These are phyloP conservation scores for Kappamyces sp. DNA, from an alignment of 192 early-diverging fungal species.

Conservation along the genomic window DNA sequence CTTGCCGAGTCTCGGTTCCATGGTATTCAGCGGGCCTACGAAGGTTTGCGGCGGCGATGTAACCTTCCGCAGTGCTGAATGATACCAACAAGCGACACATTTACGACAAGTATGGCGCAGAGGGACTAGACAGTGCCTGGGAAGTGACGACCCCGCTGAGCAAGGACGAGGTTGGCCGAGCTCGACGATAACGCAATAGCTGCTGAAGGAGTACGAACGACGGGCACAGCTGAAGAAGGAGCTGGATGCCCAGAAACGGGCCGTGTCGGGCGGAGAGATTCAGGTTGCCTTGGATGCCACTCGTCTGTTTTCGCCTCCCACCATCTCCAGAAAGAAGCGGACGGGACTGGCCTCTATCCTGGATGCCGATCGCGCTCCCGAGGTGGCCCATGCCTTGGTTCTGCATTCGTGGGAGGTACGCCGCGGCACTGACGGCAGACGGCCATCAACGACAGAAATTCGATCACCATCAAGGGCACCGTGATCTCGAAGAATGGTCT, in stretches of 20 bases:
- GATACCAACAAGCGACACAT: slow-evolving; percentile 46
- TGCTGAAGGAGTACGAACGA: slow-evolving; percentile 43
- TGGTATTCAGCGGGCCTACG: slow-evolving; percentile 43
- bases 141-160: slow-evolving; percentile 32
- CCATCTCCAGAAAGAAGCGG: slow-evolving; percentile 4
- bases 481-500: slow-evolving; percentile 54
- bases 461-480: slow-evolving; percentile 33
- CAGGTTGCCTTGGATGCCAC: slow-evolving; percentile 43
- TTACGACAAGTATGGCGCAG: slow-evolving; percentile 46
- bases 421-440: background rate
- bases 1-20: slow-evolving; percentile 42
- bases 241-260: slow-evolving; percentile 36
- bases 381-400: slow-evolving; percentile 37
- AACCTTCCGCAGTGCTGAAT: slow-evolving; percentile 29
- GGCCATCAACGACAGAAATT: slow-evolving; percentile 7
- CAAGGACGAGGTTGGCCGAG: slow-evolving; percentile 25
- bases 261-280: slow-evolving; percentile 46
- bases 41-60: slow-evolving; percentile 14
- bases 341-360: background rate
- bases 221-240: slow-evolving; percentile 23
- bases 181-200: slow-evolving; percentile 16
- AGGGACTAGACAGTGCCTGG: slow-evolving; percentile 41
- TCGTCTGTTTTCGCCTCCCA: slow-evolving; percentile 22
- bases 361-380: slow-evolving; percentile 16
- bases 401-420: slow-evolving; percentile 52